Evolutionary conservation across 331 rosid genomes (phyloP).

Genomic region (Pyracantha coccinea): DNA sequence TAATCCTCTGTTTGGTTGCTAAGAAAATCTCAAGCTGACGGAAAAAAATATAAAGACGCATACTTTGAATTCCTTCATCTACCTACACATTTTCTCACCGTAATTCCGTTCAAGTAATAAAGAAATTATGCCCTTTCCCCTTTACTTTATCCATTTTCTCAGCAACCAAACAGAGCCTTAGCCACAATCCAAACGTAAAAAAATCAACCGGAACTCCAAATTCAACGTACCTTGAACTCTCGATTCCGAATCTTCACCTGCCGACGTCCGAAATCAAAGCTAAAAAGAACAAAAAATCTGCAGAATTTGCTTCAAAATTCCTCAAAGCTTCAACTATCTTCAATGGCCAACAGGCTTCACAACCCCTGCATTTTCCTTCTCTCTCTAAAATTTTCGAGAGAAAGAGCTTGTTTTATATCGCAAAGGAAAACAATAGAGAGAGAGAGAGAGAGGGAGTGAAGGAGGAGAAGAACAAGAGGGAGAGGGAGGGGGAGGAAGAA

Average conservation of each 20-base stretch:
- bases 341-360: constrained; percentile 16
- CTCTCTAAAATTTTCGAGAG: constrained; percentile 27
- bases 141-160: constrained; percentile 8
- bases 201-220: constrained; percentile 6
- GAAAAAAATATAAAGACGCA: not conserved
- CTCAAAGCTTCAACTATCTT: constrained; percentile 21
- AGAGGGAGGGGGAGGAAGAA: constrained; percentile 3
- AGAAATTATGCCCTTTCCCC: not conserved
- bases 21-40: not conserved
- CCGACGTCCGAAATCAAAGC: not conserved
- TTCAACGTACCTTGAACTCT: constrained; percentile 36
- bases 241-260: constrained; percentile 4
- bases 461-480: not conserved
- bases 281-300: not conserved
- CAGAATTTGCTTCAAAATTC: constrained; percentile 2
- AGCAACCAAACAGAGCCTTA: constrained; percentile 17
- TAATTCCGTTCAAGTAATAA: not conserved
- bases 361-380: constrained; percentile 23
- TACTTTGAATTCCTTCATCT: not conserved
- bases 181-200: not conserved
- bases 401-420: constrained; percentile 1
- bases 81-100: not conserved
- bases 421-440: not conserved
- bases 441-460: not conserved
- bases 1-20: constrained; percentile 9